Evolutionary conservation across 192 early-diverging fungal genomes (phyloP).

Genomic region (Backusella macrospora): DNA sequence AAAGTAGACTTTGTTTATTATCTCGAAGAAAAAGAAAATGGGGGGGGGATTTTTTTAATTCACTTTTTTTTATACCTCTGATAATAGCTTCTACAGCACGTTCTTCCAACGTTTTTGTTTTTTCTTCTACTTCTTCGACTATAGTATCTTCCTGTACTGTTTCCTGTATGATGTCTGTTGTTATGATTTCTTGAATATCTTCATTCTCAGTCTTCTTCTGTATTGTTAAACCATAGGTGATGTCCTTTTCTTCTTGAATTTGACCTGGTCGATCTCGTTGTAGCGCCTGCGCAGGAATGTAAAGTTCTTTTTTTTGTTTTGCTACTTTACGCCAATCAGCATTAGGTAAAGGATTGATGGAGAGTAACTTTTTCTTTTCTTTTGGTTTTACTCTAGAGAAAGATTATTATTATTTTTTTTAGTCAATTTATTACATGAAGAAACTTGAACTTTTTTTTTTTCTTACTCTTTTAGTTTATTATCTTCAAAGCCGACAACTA

Average conservation of each 20-base stretch:
- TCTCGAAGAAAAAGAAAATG: too few species aligned
- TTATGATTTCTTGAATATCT: background rate
- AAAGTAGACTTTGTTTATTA: too few species aligned
- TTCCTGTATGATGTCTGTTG: slow-evolving; percentile 5
- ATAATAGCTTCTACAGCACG: slow-evolving; percentile 48
- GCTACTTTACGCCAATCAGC: slow-evolving; percentile 46
- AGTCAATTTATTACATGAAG: background rate
- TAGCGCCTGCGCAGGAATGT: slow-evolving; percentile 35
- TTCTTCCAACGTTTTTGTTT: slow-evolving; percentile 43
- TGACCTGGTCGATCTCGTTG: slow-evolving; percentile 9
- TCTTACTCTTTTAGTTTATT: slow-evolving; percentile 48
- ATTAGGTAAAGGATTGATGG: slow-evolving; percentile 49
- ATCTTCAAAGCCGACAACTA: slow-evolving; percentile 50
- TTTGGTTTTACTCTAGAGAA: slow-evolving; percentile 39
- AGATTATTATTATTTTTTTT: background rate
- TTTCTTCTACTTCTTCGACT: background rate
- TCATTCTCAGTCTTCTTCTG: slow-evolving; percentile 9
- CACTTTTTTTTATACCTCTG: too few species aligned
- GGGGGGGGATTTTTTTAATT: too few species aligned
- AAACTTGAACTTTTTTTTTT: slow-evolving; percentile 16
- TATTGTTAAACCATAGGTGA: slow-evolving; percentile 40
- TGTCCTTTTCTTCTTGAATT: slow-evolving; percentile 23
- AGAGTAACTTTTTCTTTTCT: slow-evolving; percentile 38
- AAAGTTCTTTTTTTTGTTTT: slow-evolving; percentile 41
- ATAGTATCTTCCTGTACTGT: background rate